Percentiles rank a stretch among this genome's conserved stretches.
phyloP scores from a whole-genome alignment of 1,139 yeast species.

The Magnusiomyces suaveolens region DNA sequence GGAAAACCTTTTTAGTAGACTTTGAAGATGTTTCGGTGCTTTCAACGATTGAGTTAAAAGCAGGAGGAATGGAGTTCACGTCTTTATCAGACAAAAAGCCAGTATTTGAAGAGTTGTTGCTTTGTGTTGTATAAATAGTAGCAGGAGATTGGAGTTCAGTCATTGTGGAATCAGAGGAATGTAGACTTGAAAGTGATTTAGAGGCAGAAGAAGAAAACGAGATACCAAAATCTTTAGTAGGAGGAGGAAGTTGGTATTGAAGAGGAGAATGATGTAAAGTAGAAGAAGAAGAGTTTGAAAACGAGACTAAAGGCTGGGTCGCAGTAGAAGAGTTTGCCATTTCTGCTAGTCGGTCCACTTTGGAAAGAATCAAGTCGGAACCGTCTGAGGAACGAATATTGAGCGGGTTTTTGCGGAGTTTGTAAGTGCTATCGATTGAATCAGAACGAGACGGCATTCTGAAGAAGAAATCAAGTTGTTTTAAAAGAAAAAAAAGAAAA shows the following conservation, averaged over 20 bases:
- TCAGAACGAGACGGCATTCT: constrained; percentile 19
- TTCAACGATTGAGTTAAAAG: too few relatives aligned
- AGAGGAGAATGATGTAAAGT: too few relatives aligned
- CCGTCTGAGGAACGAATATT: constrained; percentile 12
- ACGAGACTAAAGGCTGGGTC: neutral
- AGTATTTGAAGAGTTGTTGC: neutral
- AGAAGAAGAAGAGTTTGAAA: too few relatives aligned
- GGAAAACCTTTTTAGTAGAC: neutral
- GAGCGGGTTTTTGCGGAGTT: constrained; percentile 23
- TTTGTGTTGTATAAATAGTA: neutral
- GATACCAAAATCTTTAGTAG: neutral
- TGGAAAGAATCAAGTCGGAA: constrained; percentile 11
- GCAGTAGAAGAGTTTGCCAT: neutral
- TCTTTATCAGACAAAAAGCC: neutral
- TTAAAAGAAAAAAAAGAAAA: neutral
- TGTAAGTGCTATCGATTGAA: constrained; percentile 22
- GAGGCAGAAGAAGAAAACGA: neutral
- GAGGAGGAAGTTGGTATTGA: neutral
- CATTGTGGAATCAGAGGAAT: neutral
- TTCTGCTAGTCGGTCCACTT: constrained; percentile 11
- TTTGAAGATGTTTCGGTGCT: too few relatives aligned
- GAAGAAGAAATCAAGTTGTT: neutral
- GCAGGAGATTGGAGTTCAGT: neutral
- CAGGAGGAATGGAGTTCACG: neutral
- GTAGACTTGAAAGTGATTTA: neutral